phyloP scores from a whole-genome alignment of 2,329 filamentous ascomycete genomes.

The Colletotrichum sp. region DNA sequence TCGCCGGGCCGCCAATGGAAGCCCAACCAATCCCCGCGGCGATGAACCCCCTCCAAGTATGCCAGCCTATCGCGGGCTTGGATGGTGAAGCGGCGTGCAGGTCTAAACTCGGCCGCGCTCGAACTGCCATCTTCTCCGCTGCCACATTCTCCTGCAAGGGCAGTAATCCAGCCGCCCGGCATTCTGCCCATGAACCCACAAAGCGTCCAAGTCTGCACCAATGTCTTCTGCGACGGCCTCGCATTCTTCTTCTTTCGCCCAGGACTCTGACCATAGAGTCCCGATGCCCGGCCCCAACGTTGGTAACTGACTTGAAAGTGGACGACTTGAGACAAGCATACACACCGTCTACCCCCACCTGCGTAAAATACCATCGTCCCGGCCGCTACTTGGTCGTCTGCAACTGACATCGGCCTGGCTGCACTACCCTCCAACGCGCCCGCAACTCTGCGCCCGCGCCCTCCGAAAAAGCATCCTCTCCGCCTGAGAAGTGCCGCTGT shows the following conservation, averaged over 20 bases:
- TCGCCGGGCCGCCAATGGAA: constrained; percentile 1
- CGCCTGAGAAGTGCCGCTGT: not conserved
- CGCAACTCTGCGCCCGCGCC: constrained; percentile 12
- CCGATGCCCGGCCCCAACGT: not conserved
- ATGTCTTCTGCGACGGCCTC: not conserved
- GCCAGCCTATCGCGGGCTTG: not conserved
- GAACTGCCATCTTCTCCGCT: not conserved
- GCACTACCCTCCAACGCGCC: not conserved
- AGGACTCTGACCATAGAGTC: not conserved
- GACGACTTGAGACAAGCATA: not conserved
- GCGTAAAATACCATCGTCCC: not conserved
- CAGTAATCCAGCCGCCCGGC: not conserved
- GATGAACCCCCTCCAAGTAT: not conserved
- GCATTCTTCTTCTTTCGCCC: not conserved
- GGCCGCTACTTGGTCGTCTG: not conserved
- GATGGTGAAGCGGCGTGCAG: not conserved
- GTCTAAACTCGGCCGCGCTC: not conserved
- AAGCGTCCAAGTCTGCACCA: not conserved
- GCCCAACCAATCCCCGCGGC: not conserved
- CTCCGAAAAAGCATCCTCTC: not conserved
- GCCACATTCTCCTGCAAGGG: not conserved
- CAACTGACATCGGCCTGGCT: not conserved
- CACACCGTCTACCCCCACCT: not conserved
- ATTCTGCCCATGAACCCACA: not conserved
- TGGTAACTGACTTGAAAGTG: not conserved